Evolutionary conservation across 2,329 filamentous ascomycete genomes (phyloP).

Genomic region (Colletotrichum nymphaeae): DNA sequence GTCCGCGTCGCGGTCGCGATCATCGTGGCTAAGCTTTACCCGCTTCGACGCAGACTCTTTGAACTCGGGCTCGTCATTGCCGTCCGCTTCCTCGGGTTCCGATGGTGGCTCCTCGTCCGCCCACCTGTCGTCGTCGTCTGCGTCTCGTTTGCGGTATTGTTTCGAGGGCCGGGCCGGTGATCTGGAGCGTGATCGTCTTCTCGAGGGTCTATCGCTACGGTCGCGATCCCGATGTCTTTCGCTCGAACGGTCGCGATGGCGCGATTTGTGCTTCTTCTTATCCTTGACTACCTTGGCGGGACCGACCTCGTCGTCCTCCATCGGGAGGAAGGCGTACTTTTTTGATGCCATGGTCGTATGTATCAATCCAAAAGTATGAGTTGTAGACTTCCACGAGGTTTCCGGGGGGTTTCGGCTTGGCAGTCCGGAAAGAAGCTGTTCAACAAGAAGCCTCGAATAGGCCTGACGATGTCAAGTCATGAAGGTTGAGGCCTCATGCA

Average conservation of each 20-base stretch:
- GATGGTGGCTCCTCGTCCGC: constrained; percentile 77
- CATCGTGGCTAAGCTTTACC: constrained; percentile 71
- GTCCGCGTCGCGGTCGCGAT: constrained; percentile 52
- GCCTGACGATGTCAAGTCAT: not conserved
- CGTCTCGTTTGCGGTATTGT: constrained; percentile 54
- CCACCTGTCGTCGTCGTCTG: constrained; percentile 76
- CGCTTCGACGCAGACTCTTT: constrained; percentile 78
- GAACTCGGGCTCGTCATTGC: constrained; percentile 68
- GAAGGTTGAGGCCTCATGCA: constrained; percentile 8
- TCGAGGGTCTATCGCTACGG: constrained; percentile 41
- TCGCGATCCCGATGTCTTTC: constrained; percentile 53
- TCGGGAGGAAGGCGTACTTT: constrained; percentile 74
- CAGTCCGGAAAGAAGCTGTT: not conserved
- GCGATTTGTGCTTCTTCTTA: constrained; percentile 58
- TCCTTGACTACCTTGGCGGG: constrained; percentile 63
- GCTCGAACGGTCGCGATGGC: constrained; percentile 44
- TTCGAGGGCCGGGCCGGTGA: constrained; percentile 52
- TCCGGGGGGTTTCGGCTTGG: not conserved
- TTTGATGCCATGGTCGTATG: constrained; percentile 60
- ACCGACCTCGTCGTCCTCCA: constrained; percentile 73
- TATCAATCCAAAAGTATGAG: not conserved
- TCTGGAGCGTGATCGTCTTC: constrained; percentile 44
- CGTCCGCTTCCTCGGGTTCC: constrained; percentile 48
- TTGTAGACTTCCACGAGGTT: not conserved
- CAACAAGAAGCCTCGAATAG: not conserved